phyloP scores from a whole-genome alignment of 1,139 yeast species.

The Suhomyces terraborum region DNA sequence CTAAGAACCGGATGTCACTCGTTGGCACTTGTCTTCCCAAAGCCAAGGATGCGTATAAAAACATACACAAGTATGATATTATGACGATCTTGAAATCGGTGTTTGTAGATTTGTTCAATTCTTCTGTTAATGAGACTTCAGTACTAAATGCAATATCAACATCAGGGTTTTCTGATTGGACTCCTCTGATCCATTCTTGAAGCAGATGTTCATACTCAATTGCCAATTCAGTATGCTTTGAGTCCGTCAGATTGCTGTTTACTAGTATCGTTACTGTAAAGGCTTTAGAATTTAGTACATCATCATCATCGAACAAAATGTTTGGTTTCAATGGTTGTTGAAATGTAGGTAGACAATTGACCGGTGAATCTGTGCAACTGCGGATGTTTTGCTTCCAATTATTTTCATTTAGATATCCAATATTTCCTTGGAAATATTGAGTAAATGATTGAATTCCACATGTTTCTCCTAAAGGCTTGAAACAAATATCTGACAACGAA shows the following conservation, averaged over 20 bases:
- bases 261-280: conserved; percentile 73
- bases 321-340: conserved; percentile 85
- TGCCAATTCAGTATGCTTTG: conserved; percentile 45
- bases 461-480: conserved; percentile 73
- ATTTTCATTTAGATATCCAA: conserved; percentile 48
- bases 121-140: conserved; percentile 80
- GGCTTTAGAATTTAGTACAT: conserved; percentile 64
- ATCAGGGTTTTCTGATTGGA: conserved; percentile 50
- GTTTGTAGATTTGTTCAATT: conserved; percentile 76
- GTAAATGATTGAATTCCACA: conserved; percentile 92
- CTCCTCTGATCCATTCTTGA: conserved; percentile 53
- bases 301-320: conserved; percentile 56
- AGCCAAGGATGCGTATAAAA: conserved; percentile 82
- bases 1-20: conserved; percentile 33
- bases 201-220: conserved; percentile 65
- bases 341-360: conserved; percentile 83
- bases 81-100: conserved; percentile 73
- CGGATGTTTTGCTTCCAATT: conserved; percentile 58
- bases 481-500: conserved; percentile 68
- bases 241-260: conserved; percentile 44
- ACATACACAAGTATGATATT: conserved; percentile 84
- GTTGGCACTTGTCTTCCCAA: conserved; percentile 58
- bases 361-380: conserved; percentile 77
- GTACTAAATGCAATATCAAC: conserved; percentile 74
- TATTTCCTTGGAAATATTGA: conserved; percentile 77